phyloP scores from a whole-genome alignment of 1,139 yeast genomes.

The Geotrichum siamense region DNA sequence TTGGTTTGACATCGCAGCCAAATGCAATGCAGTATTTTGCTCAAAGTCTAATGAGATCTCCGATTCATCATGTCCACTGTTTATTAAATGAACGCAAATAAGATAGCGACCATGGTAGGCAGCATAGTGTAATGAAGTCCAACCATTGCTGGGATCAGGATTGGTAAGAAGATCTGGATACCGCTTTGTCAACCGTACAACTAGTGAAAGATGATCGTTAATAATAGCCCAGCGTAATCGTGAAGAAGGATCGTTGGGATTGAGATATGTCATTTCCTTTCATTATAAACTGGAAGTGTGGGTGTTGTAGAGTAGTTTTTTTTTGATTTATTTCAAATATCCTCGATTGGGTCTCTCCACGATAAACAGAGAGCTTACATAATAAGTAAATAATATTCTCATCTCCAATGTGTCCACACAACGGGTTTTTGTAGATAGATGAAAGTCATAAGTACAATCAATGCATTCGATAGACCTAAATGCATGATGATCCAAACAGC shows the following conservation, averaged over 20 bases:
- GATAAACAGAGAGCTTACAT: too few relatives aligned
- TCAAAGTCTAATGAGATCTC: constrained; percentile 55
- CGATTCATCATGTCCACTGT: constrained; percentile 44
- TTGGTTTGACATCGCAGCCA: constrained; percentile 61
- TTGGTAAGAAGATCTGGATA: constrained; percentile 75
- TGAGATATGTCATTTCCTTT: constrained; percentile 6
- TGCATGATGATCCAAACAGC: too few relatives aligned
- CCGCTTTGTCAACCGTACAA: constrained; percentile 59
- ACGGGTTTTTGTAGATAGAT: too few relatives aligned
- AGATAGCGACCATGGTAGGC: constrained; percentile 73
- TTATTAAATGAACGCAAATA: constrained; percentile 53
- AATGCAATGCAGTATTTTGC: constrained; percentile 66
- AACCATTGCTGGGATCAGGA: constrained; percentile 66
- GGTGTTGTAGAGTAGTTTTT: too few relatives aligned
- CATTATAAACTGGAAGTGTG: too few relatives aligned
- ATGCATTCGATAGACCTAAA: too few relatives aligned
- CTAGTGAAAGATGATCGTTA: constrained; percentile 65
- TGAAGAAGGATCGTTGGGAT: constrained; percentile 49
- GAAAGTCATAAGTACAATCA: too few relatives aligned
- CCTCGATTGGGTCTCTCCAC: too few relatives aligned
- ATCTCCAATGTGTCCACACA: too few relatives aligned
- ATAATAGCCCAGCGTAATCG: constrained; percentile 70
- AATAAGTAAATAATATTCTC: too few relatives aligned
- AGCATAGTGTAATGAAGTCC: constrained; percentile 88
- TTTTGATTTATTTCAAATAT: too few relatives aligned